Evolutionary conservation across 2,329 filamentous ascomycete genomes (phyloP), one percentile per base, ranked within the genome.

Genomic region (Aspergillus ochraceoroseus): DNA sequence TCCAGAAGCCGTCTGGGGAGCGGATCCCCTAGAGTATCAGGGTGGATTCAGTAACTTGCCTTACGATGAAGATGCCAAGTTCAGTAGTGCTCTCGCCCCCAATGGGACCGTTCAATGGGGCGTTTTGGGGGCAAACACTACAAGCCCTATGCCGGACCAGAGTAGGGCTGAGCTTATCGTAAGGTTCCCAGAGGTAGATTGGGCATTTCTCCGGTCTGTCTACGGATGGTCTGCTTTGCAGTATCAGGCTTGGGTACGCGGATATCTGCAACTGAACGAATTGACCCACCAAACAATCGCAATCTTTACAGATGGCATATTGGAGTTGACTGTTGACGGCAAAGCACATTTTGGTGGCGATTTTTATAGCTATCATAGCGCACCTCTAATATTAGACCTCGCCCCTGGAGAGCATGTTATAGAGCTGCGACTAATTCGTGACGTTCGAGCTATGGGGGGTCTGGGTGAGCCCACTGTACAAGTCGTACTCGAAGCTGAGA

Each of bases 141-240:
- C 55, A 2, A 46, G 48, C 7, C 53, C 44, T 18, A 48, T 56
- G 17, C 33, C 52, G 15, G 40, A 49, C 7, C 54, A 56, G 14
- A 57, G 61, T 13, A 66, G 62, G 47, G 63, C 62, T 11, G 60
- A 62, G 0, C 47, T 79, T 27, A 62, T 56, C 34, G 53, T 79
- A 17, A 53, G 54, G 15, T 78, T 76, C 51, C 62, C 67, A 6
- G 58, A 72, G 5, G 61, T 77, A n/a, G 67, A 79, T 44, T 79
- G 75, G 75, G 51, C 60, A 11, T 71, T 70, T 32, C 58, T 78
- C 28, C 71, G 73, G 46, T 58, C 65, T 8, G 60, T 78, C 8
- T 79, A 80, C 54, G 77, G 77, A 31, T 80, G 76, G 77, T 65
- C 75, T 32, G 73, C 73, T 12, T 59, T 75, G 8, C 76, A 80